Percentiles rank a stretch among this genome's conserved stretches.
Conservation (phyloP, 179 eudicot species). For the Heliamphora pulchella region DNA sequence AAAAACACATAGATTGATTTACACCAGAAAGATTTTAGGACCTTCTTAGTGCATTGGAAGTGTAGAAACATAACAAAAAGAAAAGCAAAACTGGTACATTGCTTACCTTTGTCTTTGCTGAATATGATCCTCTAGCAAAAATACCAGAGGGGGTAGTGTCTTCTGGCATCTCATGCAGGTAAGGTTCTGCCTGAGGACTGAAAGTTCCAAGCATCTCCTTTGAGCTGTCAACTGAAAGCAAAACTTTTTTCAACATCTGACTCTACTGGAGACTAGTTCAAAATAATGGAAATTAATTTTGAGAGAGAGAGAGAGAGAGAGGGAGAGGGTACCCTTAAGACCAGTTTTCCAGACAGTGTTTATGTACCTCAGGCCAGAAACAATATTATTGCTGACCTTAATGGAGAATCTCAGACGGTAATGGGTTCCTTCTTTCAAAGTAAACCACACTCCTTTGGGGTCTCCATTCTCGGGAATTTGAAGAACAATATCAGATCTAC, state of each 20-base stretch:
- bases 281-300: not conserved
- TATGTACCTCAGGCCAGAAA: slow-evolving; percentile 72
- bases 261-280: not conserved
- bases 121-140: slow-evolving; percentile 71
- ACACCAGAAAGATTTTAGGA: not conserved
- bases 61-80: not conserved
- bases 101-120: slow-evolving; percentile 61
- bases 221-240: slow-evolving; percentile 50
- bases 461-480: slow-evolving; percentile 56
- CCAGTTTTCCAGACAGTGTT: slow-evolving; percentile 89
- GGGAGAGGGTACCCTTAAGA: slow-evolving; percentile 48
- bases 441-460: slow-evolving; percentile 68
- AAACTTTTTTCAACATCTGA: not conserved
- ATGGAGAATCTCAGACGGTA: slow-evolving; percentile 63
- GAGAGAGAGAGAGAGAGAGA: slow-evolving; percentile 7
- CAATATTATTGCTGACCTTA: slow-evolving; percentile 67
- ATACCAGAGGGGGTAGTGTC: slow-evolving; percentile 70
- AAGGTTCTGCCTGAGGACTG: slow-evolving; percentile 69
- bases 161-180: slow-evolving; percentile 61
- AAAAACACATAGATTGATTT: not conserved
- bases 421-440: slow-evolving; percentile 72
- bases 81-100: not conserved
- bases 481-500: slow-evolving; percentile 53
- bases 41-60: not conserved
- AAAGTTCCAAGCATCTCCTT: slow-evolving; percentile 83